phyloP scores from a whole-genome alignment of 345 rosid genomes.

The Cardamine resedifolia region DNA sequence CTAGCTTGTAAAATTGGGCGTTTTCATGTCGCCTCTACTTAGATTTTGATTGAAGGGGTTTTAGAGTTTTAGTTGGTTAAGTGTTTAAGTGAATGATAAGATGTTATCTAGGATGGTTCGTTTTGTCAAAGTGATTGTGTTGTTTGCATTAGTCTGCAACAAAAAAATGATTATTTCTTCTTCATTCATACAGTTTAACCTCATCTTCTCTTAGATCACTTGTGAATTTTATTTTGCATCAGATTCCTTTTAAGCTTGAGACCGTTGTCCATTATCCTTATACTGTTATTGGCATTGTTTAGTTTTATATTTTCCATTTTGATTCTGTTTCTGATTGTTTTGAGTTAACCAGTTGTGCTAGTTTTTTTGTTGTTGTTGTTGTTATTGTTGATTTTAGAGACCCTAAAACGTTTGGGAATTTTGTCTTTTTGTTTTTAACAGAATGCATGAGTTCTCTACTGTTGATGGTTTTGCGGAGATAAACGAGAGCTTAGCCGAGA shows the following conservation, averaged over 20 bases:
- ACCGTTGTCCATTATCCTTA: not conserved
- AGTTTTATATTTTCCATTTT: not conserved
- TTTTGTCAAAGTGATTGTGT: not conserved
- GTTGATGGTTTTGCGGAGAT: constrained; percentile 92
- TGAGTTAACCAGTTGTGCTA: not conserved
- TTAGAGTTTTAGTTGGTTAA: not conserved
- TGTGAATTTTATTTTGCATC: constrained; percentile 3
- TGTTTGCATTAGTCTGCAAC: not conserved
- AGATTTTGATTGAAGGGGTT: not conserved
- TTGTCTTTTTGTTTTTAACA: constrained; percentile 30
- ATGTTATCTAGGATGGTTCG: not conserved
- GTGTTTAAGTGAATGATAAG: not conserved
- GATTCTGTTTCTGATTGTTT: not conserved
- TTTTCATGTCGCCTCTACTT: not conserved
- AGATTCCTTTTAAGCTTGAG: constrained; percentile 5
- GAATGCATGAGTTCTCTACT: constrained; percentile 92
- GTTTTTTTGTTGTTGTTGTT: not conserved
- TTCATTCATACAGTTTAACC: not conserved
- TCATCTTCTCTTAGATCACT: not conserved
- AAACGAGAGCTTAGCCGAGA: constrained; percentile 80
- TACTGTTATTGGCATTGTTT: not conserved
- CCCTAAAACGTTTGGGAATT: not conserved
- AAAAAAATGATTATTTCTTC: not conserved
- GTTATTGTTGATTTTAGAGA: not conserved
- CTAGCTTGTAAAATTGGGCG: constrained; percentile 13